Evolutionary conservation across 176 grass and related monocot genomes (phyloP).

Genomic region (Oryza glumipatula): DNA sequence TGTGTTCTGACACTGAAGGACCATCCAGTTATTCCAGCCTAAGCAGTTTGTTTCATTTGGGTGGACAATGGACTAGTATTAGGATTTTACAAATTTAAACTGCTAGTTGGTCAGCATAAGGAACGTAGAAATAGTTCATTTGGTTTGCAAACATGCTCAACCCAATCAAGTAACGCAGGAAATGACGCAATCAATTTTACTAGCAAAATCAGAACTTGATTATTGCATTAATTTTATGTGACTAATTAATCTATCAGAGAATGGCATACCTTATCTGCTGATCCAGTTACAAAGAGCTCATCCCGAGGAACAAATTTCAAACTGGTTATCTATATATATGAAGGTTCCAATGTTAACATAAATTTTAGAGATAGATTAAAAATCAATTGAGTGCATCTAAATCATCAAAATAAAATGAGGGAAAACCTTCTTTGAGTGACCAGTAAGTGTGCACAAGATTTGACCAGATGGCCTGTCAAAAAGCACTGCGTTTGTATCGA

Average conservation of each 20-base stretch:
- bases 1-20: too few relatives aligned
- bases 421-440: conserved; percentile 97
- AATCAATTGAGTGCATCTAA: conserved; percentile 4
- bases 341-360: conserved; percentile 20
- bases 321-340: conserved; percentile 70
- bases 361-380: conserved; percentile 17
- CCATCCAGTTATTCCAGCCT: too few relatives aligned
- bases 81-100: too few relatives aligned
- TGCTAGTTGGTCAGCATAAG: too few relatives aligned
- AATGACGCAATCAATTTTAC: not conserved
- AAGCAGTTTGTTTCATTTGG: too few relatives aligned
- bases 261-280: conserved; percentile 80
- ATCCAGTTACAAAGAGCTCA: conserved; percentile 78
- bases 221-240: conserved; percentile 3
- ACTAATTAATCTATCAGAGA: conserved; percentile 13
- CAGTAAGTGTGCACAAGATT: conserved; percentile 86
- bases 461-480: conserved; percentile 90
- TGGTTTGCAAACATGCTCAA: not conserved
- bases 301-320: conserved; percentile 90
- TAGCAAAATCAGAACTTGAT: conserved; percentile 17
- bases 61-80: too few relatives aligned
- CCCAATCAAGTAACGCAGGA: not conserved
- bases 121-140: too few relatives aligned
- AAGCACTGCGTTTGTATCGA: conserved; percentile 93
- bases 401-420: conserved; percentile 25